phyloP scores from a whole-genome alignment of 1,284 basidiomycete species.

The Austropuccinia psidii region DNA sequence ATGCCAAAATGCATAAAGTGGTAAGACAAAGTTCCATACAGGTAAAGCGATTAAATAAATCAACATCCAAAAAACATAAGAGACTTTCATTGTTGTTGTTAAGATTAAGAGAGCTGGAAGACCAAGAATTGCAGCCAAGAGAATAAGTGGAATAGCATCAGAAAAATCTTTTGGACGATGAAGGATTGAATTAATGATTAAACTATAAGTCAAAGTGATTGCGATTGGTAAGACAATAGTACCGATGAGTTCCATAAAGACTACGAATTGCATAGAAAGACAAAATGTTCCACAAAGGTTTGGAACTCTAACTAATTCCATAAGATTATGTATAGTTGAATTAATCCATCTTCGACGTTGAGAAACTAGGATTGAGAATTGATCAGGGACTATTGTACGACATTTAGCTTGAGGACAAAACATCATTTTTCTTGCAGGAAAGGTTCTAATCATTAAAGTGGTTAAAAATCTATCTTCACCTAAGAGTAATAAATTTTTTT shows the following conservation, averaged over 20 bases:
- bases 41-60: conserved; percentile 86
- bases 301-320: conserved; percentile 95
- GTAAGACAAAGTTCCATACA: conserved; percentile 89
- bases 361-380: conserved; percentile 83
- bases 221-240: conserved; percentile 92
- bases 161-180: conserved; percentile 75
- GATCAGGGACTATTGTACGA: conserved; percentile 91
- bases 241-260: conserved; percentile 95
- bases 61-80: conserved; percentile 97
- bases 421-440: conserved; percentile 94
- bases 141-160: conserved; percentile 86
- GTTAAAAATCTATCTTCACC: conserved; percentile 99
- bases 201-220: conserved; percentile 79
- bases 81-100: conserved; percentile 84
- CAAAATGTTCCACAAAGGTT: conserved; percentile 63
- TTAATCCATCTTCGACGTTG: conserved; percentile 99
- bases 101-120: conserved; percentile 86
- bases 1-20: conserved; percentile 96
- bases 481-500: conserved; percentile 92
- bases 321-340: conserved; percentile 96
- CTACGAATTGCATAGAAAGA: conserved; percentile 64
- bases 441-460: conserved; percentile 85
- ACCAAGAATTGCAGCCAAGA: conserved; percentile 83
- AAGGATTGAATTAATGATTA: conserved; percentile 68
- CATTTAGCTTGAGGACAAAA: conserved; percentile 95